Conservation (phyloP, 2,329 filamentous ascomycete genomes). For the Trichoderma citrinoviride region DNA sequence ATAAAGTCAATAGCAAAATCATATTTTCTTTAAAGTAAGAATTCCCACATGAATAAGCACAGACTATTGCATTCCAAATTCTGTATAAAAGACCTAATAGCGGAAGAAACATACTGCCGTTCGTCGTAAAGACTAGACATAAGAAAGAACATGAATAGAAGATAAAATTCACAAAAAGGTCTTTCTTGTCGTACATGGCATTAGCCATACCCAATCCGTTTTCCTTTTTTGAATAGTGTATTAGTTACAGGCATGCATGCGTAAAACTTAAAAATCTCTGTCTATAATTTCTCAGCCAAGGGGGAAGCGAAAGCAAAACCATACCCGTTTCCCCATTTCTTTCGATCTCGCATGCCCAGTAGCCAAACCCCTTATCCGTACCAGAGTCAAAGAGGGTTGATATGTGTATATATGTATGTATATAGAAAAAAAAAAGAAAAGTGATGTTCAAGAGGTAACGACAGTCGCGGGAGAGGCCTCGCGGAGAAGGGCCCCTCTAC, state of each 20-base stretch:
- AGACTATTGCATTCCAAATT: slow-evolving; percentile 5
- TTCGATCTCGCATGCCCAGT: slow-evolving; percentile 22
- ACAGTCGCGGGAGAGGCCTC: not conserved
- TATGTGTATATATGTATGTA: slow-evolving; percentile 17
- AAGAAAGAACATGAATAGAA: not conserved
- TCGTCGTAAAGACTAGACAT: not conserved
- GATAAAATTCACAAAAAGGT: slow-evolving; percentile 26
- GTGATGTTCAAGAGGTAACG: slow-evolving; percentile 10
- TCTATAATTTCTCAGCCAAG: slow-evolving; percentile 37
- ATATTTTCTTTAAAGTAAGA: not conserved
- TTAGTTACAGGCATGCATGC: slow-evolving; percentile 39
- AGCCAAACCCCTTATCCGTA: slow-evolving; percentile 21
- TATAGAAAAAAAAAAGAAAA: slow-evolving; percentile 15
- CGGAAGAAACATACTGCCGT: slow-evolving; percentile 20
- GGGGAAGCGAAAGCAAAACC: slow-evolving; percentile 32
- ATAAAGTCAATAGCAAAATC: not conserved
- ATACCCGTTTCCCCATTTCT: slow-evolving; percentile 21
- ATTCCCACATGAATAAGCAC: not conserved
- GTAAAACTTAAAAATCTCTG: slow-evolving; percentile 30
- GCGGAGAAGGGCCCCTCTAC: not conserved
- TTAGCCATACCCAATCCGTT: slow-evolving; percentile 34
- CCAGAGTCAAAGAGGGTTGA: slow-evolving; percentile 19
- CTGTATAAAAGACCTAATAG: not conserved
- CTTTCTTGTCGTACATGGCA: slow-evolving; percentile 36
- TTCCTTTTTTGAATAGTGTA: slow-evolving; percentile 37